These are phyloP conservation scores for Silene vulgaris DNA, from an alignment of 179 eudicot genomes.

Conservation along the genomic window DNA sequence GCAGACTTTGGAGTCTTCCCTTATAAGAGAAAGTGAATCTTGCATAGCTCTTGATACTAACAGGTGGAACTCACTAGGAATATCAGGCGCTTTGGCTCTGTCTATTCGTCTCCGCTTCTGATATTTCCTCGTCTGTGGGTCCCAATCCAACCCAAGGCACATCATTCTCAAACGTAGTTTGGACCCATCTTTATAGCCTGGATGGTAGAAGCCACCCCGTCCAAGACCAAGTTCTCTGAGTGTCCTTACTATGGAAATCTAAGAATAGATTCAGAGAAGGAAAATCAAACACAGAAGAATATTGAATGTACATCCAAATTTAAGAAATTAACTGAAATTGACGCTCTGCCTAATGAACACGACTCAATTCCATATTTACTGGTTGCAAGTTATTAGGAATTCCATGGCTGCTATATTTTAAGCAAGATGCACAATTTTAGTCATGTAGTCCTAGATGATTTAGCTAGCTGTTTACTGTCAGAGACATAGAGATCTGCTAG, in stretches of 20 bases:
- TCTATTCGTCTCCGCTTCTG: conserved; percentile 42
- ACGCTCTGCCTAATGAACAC: not conserved
- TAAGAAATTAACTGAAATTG: not conserved
- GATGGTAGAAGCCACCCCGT: conserved; percentile 71
- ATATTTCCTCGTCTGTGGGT: conserved; percentile 56
- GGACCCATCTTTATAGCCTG: conserved; percentile 55
- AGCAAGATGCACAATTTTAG: no score
- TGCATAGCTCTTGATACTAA: conserved; percentile 49
- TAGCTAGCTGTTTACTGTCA: no score
- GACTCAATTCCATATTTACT: not conserved
- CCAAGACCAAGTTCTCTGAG: conserved; percentile 63
- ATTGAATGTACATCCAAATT: not conserved
- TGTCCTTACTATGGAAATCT: conserved; percentile 43
- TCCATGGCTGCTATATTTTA: no score
- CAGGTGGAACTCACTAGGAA: conserved; percentile 42
- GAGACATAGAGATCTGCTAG: no score
- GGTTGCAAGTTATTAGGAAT: not conserved
- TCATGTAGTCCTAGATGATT: no score
- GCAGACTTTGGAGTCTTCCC: conserved; percentile 5
- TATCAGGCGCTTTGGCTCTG: conserved; percentile 47
- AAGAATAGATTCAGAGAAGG: not conserved
- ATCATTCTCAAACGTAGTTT: conserved; percentile 63
- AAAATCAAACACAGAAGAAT: not conserved
- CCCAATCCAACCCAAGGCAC: conserved; percentile 86
- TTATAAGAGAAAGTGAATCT: conserved; percentile 39